Evolutionary conservation across 164 flowering plant genomes (phyloP).

Genomic region (Aristolochia contorta): DNA sequence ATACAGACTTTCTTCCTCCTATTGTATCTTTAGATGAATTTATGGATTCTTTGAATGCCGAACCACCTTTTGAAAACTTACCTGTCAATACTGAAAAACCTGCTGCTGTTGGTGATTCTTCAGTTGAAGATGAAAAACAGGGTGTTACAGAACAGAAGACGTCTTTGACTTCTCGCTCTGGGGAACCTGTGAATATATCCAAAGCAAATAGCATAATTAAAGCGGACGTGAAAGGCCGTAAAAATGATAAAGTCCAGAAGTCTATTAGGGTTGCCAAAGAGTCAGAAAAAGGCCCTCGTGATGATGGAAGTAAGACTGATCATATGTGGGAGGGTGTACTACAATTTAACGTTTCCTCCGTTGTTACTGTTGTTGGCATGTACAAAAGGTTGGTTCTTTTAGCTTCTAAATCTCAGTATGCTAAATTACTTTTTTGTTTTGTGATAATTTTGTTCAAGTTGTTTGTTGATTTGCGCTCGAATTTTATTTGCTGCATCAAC

Average conservation of each 20-base stretch:
- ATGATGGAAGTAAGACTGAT: slow-evolving; percentile 22
- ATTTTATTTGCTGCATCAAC: no score
- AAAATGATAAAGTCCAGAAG: slow-evolving; percentile 13
- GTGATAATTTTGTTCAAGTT: no score
- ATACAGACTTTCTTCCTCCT: slow-evolving; percentile 82
- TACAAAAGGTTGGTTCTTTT: slow-evolving; percentile 50
- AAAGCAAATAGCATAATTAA: slow-evolving; percentile 17
- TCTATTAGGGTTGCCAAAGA: slow-evolving; percentile 9
- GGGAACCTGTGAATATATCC: slow-evolving; percentile 13
- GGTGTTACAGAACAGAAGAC: slow-evolving; percentile 18
- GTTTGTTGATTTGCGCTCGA: no score
- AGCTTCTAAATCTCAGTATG: not conserved
- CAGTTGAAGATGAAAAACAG: slow-evolving; percentile 25
- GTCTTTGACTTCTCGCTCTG: slow-evolving; percentile 19
- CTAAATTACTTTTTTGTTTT: not conserved
- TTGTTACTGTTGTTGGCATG: slow-evolving; percentile 36
- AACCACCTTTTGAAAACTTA: slow-evolving; percentile 74
- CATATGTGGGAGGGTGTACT: slow-evolving; percentile 73
- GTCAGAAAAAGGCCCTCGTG: slow-evolving; percentile 12
- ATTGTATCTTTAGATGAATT: slow-evolving; percentile 92
- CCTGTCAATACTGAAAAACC: slow-evolving; percentile 32
- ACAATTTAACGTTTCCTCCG: slow-evolving; percentile 54
- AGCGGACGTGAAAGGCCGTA: slow-evolving; percentile 12
- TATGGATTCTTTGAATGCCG: slow-evolving; percentile 81
- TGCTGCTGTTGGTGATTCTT: slow-evolving; percentile 17